Conservation (phyloP, 345 rosid genomes). For the Ricinus communis region DNA sequence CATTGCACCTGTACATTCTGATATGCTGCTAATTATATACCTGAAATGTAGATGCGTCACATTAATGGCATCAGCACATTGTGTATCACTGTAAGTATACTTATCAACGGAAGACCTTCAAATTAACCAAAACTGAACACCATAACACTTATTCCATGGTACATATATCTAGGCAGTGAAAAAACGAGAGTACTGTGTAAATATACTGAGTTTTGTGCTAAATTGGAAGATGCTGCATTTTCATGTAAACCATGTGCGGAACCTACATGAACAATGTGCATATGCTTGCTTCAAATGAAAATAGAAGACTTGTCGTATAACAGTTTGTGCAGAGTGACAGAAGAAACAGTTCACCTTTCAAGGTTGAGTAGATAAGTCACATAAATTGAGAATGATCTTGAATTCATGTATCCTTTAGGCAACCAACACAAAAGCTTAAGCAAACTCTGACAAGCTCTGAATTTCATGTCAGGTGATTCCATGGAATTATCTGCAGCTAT, state of each 20-base stretch:
- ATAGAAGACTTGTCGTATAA: not conserved
- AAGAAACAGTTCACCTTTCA: constrained; percentile 57
- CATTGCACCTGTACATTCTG: constrained; percentile 32
- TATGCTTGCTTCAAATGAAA: constrained; percentile 8
- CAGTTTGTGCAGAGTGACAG: constrained; percentile 1
- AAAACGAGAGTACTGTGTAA: no score
- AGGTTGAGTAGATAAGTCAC: constrained; percentile 57
- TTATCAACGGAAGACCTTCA: not conserved
- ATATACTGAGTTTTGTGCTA: no score
- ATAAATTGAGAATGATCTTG: constrained; percentile 53
- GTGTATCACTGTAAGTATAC: not conserved
- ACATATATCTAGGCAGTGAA: not conserved
- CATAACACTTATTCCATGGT: not conserved
- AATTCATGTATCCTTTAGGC: constrained; percentile 68
- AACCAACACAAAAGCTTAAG: constrained; percentile 63
- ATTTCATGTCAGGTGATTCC: constrained; percentile 33
- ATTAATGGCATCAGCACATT: constrained; percentile 5
- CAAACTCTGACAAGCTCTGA: constrained; percentile 55
- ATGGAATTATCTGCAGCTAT: constrained; percentile 5
- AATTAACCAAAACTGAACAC: not conserved
- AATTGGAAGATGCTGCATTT: not conserved
- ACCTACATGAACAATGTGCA: not conserved
- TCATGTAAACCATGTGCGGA: not conserved
- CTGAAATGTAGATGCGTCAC: constrained; percentile 36
- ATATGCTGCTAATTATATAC: constrained; percentile 40